Percentiles rank a stretch among this genome's conserved stretches.
These are phyloP conservation scores for Pseudopyrenochaeta lycopersici DNA, from an alignment of 2,329 filamentous ascomycete species.

Conservation along the genomic window DNA sequence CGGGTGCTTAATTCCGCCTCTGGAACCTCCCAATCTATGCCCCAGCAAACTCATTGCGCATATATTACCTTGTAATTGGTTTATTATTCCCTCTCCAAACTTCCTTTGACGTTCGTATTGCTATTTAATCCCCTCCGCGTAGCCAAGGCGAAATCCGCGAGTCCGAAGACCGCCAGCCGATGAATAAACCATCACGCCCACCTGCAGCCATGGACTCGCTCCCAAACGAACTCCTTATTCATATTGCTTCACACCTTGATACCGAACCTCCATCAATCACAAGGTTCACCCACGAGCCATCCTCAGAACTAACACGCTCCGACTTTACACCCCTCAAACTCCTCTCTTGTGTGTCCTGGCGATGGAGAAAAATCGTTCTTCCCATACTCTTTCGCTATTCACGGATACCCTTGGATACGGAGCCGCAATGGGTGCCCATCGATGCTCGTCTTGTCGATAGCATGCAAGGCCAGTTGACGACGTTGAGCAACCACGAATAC, in stretches of 20 bases:
- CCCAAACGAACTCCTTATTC: slow-evolving; percentile 48
- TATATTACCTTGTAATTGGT: neutral
- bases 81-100: no score
- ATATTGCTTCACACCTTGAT: slow-evolving; percentile 45
- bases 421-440: slow-evolving; percentile 45
- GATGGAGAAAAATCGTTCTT: slow-evolving; percentile 41
- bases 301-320: slow-evolving; percentile 31
- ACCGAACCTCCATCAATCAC: slow-evolving; percentile 39
- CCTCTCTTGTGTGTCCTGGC: slow-evolving; percentile 43
- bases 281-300: slow-evolving; percentile 46
- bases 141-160: neutral
- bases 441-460: slow-evolving; percentile 44
- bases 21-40: neutral
- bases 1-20: neutral
- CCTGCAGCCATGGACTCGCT: slow-evolving; percentile 33
- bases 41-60: neutral
- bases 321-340: slow-evolving; percentile 35
- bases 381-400: slow-evolving; percentile 45
- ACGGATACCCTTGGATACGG: slow-evolving; percentile 34
- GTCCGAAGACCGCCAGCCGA: neutral
- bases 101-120: no score
- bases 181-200: neutral
- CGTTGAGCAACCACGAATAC: slow-evolving; percentile 43
- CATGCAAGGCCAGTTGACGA: slow-evolving; percentile 43
- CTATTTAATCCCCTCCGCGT: no score